Evolutionary conservation across 371 early-diverging fungal genomes (phyloP), one percentile per base, ranked within the genome.

Genomic region (Mucor irregularis): DNA sequence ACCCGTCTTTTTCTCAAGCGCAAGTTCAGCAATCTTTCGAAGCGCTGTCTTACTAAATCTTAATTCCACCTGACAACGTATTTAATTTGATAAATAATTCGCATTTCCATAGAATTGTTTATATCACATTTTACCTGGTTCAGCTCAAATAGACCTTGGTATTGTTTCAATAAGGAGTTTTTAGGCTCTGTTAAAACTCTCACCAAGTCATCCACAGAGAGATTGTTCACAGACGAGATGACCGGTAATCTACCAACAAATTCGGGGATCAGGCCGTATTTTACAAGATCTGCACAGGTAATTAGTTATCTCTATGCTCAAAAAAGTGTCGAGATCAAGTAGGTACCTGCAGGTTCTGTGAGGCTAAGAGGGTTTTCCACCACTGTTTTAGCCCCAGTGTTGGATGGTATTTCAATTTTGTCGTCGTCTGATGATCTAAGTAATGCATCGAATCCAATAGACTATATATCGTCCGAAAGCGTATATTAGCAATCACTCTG

Each of bases 251-350:
- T 74, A 33, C 94, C 94, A 39, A 93, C 85, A 56, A 95, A 93
- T 69, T 95, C 95, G 0, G 95, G 94, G 33, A 95, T 94, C 45
- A 94, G 61, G 1, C 95, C 95, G 67, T 86, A 95, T 52, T 89
- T 84, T 54, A 92, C 86, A 50, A 95, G 68, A 69, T 95, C 95
- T 74, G 60, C 10, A 22, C 13, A 19, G 2, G 21, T 6, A 21
- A 11, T 42, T 10, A 19, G 17, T n/a, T 21, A 9, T 16, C n/a
- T 37, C 38, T n/a, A 6, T 3, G 3, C n/a, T n/a, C 7, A 16
- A 30, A 21, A 17, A 4, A 21, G 3, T 5, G 17, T n/a, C 31
- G 25, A 34, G 4, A 26, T 21, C 16, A 31, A 19, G 17, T 24
- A 16, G 0, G 25, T 73, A 79, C 84, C 84, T 50, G 81, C 66